Conservation (phyloP, 208 protist species). For the Trypanosoma lewisi region DNA sequence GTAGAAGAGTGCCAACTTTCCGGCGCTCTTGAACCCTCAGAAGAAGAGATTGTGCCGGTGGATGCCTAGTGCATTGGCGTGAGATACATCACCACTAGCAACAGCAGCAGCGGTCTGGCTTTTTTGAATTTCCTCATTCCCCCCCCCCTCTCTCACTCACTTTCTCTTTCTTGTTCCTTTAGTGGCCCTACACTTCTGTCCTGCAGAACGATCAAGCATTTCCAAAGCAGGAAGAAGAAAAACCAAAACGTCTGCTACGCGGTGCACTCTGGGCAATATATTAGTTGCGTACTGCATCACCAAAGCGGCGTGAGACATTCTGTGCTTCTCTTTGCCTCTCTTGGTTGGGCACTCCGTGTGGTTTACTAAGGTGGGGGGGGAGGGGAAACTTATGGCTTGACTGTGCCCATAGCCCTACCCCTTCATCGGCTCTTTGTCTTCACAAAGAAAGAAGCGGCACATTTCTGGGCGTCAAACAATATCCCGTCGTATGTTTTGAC, state of each 20-base stretch:
- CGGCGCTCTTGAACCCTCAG: conserved; percentile 8
- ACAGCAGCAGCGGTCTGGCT: neutral
- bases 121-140: neutral
- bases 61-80: conserved; percentile 20
- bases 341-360: too few relatives aligned
- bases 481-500: neutral
- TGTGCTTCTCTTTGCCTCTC: conserved; percentile 1
- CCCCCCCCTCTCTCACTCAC: neutral
- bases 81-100: conserved; percentile 1
- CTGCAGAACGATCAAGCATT: too few relatives aligned
- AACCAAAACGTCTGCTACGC: conserved; percentile 28
- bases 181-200: too few relatives aligned
- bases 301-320: conserved; percentile 30
- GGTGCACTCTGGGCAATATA: conserved; percentile 8
- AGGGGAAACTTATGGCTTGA: neutral
- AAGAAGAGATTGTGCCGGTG: conserved; percentile 1
- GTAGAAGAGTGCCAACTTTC: conserved; percentile 17
- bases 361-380: too few relatives aligned
- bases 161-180: too few relatives aligned
- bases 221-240: neutral
- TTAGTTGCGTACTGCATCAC: conserved; percentile 22
- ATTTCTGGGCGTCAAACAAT: conserved; percentile 14
- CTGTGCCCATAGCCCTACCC: neutral
- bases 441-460: conserved; percentile 26
- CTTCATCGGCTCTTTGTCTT: conserved; percentile 11